Evolutionary conservation across 768 basidiomycete genomes (phyloP), one percentile per base, ranked within the genome.

Genomic region (Boletus bicolor): DNA sequence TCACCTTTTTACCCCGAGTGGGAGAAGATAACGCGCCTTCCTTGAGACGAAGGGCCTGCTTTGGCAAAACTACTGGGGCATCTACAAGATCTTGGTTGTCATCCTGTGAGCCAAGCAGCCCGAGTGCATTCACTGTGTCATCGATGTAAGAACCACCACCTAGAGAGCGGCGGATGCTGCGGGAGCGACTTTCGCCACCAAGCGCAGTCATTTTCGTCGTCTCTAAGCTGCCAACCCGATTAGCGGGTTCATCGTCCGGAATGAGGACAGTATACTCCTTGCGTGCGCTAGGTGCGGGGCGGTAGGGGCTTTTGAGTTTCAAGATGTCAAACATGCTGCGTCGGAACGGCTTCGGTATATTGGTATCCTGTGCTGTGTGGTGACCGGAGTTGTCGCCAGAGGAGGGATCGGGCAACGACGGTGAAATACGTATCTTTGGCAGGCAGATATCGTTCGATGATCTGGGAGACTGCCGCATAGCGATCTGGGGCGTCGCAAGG

Each of bases 261-360:
- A 17, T 15, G 17, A 62, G 32, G 34, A 30, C 36, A 4, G 38
- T 11, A 34, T 62, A 54, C 19, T 51, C 44, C 17, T 44, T 41
- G 36, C 14, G 44, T 15, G n/a, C 19, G 19, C 24, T 55, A 14
- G 51, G 50, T 12, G 30, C 38, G n/a, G 39, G 26, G 4, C 24
- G 62, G n/a, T 47, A 36, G 39, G 51, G 38, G 28, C 42, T 41
- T 21, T 44, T 62, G 28, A 64, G 56, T 44, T 50, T 64, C 47
- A 71, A 44, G 9, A 69, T 54, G 44, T 63, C 59, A 28, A 69
- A 59, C 59, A 63, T 61, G 57, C 59, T 56, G 14, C 55, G 65
- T 34, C 59, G 63, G 47, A 58, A 59, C 37, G 63, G 53, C 53
- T 57, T 67, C 14, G 53, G 59, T 8, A 55, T 42, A 26, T 26